These are phyloP conservation scores for Emergomyces orientalis DNA, from an alignment of 2,329 filamentous ascomycete genomes.

Conservation along the genomic window DNA sequence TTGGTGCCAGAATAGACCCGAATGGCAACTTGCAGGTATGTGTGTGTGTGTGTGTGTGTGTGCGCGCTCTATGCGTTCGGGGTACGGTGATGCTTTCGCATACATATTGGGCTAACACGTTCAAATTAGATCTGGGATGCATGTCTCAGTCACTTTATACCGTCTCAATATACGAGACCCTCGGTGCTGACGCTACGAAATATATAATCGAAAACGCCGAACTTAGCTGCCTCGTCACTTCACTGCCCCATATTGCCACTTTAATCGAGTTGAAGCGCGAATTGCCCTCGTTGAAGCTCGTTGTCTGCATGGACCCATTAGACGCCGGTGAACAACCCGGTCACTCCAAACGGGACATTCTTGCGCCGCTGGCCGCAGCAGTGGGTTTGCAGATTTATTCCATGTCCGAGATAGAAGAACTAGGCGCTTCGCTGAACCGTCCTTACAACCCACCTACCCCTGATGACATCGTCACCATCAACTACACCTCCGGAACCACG, in stretches of 20 bases:
- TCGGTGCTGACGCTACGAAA: conserved; percentile 83
- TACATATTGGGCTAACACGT: too few relatives aligned
- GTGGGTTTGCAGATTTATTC: conserved; percentile 70
- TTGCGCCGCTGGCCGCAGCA: conserved; percentile 65
- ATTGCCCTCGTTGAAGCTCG: conserved; percentile 72
- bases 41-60: background rate
- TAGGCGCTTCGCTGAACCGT: conserved; percentile 62
- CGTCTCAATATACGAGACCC: conserved; percentile 92
- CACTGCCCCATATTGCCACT: conserved; percentile 68
- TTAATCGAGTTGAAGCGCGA: conserved; percentile 72
- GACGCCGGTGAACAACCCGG: conserved; percentile 68
- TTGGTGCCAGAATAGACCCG: conserved; percentile 79
- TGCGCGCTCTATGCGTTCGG: too few relatives aligned
- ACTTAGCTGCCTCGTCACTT: conserved; percentile 65
- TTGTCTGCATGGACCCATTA: conserved; percentile 76
- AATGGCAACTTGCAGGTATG: conserved; percentile 75
- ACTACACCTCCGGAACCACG: conserved; percentile 58
- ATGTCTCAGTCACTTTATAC: conserved; percentile 80
- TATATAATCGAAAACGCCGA: conserved; percentile 91
- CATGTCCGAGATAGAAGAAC: conserved; percentile 68
- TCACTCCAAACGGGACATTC: conserved; percentile 66
- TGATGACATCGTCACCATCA: conserved; percentile 68
- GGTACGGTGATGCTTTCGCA: too few relatives aligned
- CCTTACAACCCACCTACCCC: conserved; percentile 62
- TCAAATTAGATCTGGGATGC: conserved; percentile 62